Conservation (phyloP, 2,329 filamentous ascomycete species). For the Aspergillus fumigatiaffinis region DNA sequence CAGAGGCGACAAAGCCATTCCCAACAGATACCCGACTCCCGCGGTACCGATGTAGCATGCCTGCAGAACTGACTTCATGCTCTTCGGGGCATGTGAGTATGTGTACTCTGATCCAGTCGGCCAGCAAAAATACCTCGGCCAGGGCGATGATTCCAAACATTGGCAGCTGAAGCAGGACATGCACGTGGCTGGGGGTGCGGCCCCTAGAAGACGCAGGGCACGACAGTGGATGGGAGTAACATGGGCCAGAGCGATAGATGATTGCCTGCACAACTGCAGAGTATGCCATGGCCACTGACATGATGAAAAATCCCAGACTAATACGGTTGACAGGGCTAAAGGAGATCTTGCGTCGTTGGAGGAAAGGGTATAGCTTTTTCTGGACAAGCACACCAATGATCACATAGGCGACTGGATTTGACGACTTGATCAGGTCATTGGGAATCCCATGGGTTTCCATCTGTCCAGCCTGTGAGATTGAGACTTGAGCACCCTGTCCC, state of each 20-base stretch:
- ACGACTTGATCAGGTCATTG: conserved; percentile 59
- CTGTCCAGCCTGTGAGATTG: conserved; percentile 49
- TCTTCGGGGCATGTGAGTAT: conserved; percentile 41
- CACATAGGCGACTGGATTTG: conserved; percentile 59
- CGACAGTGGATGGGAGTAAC: conserved; percentile 44
- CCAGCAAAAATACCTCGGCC: conserved; percentile 42
- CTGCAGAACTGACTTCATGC: conserved; percentile 36
- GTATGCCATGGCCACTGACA: conserved; percentile 52
- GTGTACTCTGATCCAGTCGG: conserved; percentile 43
- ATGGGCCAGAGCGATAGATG: conserved; percentile 55
- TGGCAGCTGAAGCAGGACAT: conserved; percentile 40
- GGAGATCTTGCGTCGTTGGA: conserved; percentile 49
- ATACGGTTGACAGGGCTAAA: conserved; percentile 57
- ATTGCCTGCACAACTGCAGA: conserved; percentile 56
- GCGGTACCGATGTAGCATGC: conserved; percentile 16
- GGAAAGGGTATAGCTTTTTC: conserved; percentile 53
- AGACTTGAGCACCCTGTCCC: conserved; percentile 18
- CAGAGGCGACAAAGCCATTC: background rate
- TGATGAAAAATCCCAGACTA: conserved; percentile 54
- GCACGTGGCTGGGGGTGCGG: conserved; percentile 27
- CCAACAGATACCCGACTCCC: conserved; percentile 2
- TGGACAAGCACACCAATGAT: conserved; percentile 53
- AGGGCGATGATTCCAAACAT: conserved; percentile 38
- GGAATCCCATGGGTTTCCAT: conserved; percentile 52
- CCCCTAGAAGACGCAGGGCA: conserved; percentile 21